Evolutionary conservation across 108 stramenopile species (phyloP), one percentile per base, ranked within the genome.

Genomic region (Pseudonitzschia multiseries): DNA sequence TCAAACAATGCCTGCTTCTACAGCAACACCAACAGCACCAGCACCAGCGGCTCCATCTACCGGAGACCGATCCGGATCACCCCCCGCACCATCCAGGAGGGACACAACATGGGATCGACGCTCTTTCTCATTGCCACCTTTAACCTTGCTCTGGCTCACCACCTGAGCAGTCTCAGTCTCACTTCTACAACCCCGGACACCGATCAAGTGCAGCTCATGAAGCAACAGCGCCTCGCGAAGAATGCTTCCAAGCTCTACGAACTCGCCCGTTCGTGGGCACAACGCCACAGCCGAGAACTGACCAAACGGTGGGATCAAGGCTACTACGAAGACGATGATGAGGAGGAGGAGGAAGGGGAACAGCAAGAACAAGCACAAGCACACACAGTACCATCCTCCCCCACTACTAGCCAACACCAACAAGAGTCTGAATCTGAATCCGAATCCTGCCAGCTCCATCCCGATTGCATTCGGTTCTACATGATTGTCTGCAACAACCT

Each of bases 401-500:
- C n/a, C n/a, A n/a, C n/a, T n/a, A n/a, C n/a, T n/a, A n/a, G n/a
- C n/a, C n/a, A n/a, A n/a, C n/a, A n/a, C n/a, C n/a, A n/a, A n/a
- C n/a, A n/a, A n/a, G n/a, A n/a, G n/a, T n/a, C n/a, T n/a, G n/a
- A n/a, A n/a, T n/a, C n/a, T n/a, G n/a, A n/a, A n/a, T n/a, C n/a
- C n/a, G 13, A 21, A 1, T 57, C 22, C 52, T 56, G 6, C 31
- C 29, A 21, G 27, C 14, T 8, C 46, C 18, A 18, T 18, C 17
- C 17, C 18, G 18, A 48, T 14, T 2, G 18, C 46, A 48, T 70
- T 54, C 48, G 60, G 26, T 65, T 77, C 65, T 54, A 60, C 57
- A 81, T 81, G 75, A 69, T 75, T 28, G 43, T 81, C 9, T 52
- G 57, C 68, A 81, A 81, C 43, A 81, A 81, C 42, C 21, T 76